Conservation (phyloP, 1,139 yeast species). For the Pichia norvegensis region DNA sequence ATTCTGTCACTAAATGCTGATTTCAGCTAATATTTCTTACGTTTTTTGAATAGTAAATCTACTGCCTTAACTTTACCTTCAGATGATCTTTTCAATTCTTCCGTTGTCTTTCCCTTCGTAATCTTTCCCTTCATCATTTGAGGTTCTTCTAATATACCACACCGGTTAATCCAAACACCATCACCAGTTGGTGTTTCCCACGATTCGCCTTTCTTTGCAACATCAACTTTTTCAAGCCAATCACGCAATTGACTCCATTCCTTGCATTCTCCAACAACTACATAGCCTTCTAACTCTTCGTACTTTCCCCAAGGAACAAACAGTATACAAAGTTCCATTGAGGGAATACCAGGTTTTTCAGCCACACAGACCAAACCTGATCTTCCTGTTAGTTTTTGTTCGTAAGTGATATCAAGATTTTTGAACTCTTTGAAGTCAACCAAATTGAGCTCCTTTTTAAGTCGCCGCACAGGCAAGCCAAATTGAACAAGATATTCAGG, state of each 20-base stretch:
- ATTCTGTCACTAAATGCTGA: not conserved
- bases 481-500: conserved; percentile 14
- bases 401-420: not conserved
- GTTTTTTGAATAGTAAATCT: conserved; percentile 8
- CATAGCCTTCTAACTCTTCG: conserved; percentile 8
- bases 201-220: not conserved
- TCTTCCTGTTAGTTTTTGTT: conserved; percentile 1
- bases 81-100: not conserved
- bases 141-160: conserved; percentile 7
- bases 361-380: conserved; percentile 10
- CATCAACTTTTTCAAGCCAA: conserved; percentile 6
- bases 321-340: conserved; percentile 9
- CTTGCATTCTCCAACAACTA: conserved; percentile 13
- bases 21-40: not conserved
- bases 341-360: not conserved
- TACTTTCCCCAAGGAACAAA: conserved; percentile 13
- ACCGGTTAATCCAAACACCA: conserved; percentile 12
- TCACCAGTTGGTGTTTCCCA: conserved; percentile 8
- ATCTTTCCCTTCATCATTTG: not conserved
- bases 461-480: conserved; percentile 8
- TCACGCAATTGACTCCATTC: conserved; percentile 9
- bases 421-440: not conserved
- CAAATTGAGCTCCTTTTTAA: not conserved
- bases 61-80: conserved; percentile 4
- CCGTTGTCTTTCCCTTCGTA: not conserved